Evolutionary conservation across 139 green algal species (phyloP).

Genomic region (Mychonastes homosphaera): DNA sequence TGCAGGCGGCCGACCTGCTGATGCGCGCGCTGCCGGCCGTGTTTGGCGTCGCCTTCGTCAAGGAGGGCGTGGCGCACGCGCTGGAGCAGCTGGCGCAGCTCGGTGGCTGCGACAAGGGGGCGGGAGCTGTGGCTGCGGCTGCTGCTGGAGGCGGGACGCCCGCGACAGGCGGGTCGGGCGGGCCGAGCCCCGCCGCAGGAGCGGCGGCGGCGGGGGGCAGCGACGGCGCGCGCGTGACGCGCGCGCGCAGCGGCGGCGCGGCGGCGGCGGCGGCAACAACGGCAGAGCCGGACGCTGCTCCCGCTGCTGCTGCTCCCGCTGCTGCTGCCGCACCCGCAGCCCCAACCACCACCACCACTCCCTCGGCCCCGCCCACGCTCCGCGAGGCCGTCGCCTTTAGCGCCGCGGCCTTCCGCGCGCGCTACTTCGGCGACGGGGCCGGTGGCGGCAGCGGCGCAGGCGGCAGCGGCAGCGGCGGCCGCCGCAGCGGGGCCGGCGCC

Average conservation of each 20-base stretch:
- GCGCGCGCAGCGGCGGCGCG: background rate
- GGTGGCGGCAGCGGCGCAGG: background rate
- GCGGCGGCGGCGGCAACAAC: background rate
- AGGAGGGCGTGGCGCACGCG: conserved; percentile 84
- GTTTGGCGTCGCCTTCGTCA: conserved; percentile 67
- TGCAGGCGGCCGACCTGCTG: conserved; percentile 73
- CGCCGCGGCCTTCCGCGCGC: no score
- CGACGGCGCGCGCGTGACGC: no score
- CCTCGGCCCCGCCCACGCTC: no score
- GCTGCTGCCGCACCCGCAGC: conserved; percentile 1
- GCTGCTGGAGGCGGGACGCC: conserved; percentile 1
- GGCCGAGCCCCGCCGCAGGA: conserved; percentile 1
- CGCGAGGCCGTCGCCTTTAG: no score
- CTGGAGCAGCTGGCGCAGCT: conserved; percentile 66
- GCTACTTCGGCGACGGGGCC: no score
- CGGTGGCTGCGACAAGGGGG: conserved; percentile 1
- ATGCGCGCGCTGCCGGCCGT: conserved; percentile 78
- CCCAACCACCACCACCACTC: no score
- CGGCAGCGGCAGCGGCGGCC: conserved; percentile 7
- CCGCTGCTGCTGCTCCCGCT: background rate
- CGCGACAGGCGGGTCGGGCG: no score
- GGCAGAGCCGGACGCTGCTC: conserved; percentile 4
- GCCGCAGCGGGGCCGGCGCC: conserved; percentile 1
- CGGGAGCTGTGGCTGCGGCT: conserved; percentile 2
- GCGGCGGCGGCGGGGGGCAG: background rate